Evolutionary conservation across 345 rosid genomes (phyloP), one percentile per base, ranked within the genome.

Genomic region (Corchorus capsularis): DNA sequence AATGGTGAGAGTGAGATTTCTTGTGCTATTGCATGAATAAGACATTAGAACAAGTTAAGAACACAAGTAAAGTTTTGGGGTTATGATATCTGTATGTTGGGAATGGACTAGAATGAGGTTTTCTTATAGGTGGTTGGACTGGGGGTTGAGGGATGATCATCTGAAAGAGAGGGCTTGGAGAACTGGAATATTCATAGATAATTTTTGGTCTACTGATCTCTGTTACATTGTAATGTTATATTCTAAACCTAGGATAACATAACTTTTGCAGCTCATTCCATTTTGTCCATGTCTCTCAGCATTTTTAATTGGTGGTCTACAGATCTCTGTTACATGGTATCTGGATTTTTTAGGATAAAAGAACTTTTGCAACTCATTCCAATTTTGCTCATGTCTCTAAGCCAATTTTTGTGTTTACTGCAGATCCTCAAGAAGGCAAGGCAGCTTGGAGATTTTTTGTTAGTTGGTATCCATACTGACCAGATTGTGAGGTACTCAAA

Each of bases 401-500:
- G 27, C 41, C 13, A 56, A 61, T 72, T 55, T 78, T 57, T n/a
- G 16, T 77, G 17, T 46, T 65, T 52, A 16, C 80, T 77, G n/a
- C 82, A 94, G 99, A 93, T 93, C 80, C 94, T 95, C 72, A 93
- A 88, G 85, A 78, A 77, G 71, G 99, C 99, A 39, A 88, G 92
- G 85, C 94, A 91, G 86, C 98, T 87, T 73, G 99, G 98, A 78
- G 99, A 95, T 76, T 95, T 95, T 82, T 86, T 95, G 73, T 85
- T 95, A 56, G 99, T 92, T 87, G 99, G 99, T 62, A 82, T 95
- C 79, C 91, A 91, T 75, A 84, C 88, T 56, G 98, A 95, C 85
- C 93, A 88, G 80, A 87, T 87, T 73, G 97, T 95, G 83, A 93
- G 99, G 99, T 94, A 84, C 19, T 37, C 64, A 12, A n/a, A 15